Conservation (phyloP, 2,329 filamentous ascomycete species). For the Trichoderma koningiopsis region DNA sequence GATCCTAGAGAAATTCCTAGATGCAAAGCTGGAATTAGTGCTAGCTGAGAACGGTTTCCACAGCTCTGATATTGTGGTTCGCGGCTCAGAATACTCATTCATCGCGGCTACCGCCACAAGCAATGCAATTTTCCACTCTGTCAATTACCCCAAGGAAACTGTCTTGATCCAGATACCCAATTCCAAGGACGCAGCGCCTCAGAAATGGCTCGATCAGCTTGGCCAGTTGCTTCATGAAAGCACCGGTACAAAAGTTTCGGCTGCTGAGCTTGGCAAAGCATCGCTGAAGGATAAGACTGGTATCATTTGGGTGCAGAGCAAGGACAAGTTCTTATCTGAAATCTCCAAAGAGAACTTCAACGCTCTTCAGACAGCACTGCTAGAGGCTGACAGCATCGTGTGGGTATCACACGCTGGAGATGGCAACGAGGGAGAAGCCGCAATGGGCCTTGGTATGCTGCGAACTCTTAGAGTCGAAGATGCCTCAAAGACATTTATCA, state of each 20-base stretch:
- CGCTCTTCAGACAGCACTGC: neutral
- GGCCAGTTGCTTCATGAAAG: neutral
- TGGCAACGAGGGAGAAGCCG: neutral
- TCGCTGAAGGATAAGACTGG: neutral
- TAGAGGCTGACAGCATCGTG: neutral
- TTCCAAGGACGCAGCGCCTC: neutral
- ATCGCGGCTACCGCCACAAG: neutral
- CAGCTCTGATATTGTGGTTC: neutral
- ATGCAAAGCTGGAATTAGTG: neutral
- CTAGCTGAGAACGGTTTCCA: neutral
- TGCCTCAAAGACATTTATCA: neutral
- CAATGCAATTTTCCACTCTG: neutral
- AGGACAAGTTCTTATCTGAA: neutral
- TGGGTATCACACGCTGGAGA: neutral
- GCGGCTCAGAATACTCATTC: neutral
- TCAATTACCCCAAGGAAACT: neutral
- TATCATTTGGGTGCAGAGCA: neutral
- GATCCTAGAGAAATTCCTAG: neutral
- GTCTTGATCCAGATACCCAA: neutral
- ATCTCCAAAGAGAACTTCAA: neutral
- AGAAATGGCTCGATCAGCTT: neutral
- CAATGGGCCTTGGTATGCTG: neutral
- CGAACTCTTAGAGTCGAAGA: neutral
- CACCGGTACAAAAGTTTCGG: neutral
- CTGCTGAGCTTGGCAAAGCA: neutral